These are phyloP conservation scores for Mallotus repandus DNA, from an alignment of 441 rosid genomes.

Conservation along the genomic window DNA sequence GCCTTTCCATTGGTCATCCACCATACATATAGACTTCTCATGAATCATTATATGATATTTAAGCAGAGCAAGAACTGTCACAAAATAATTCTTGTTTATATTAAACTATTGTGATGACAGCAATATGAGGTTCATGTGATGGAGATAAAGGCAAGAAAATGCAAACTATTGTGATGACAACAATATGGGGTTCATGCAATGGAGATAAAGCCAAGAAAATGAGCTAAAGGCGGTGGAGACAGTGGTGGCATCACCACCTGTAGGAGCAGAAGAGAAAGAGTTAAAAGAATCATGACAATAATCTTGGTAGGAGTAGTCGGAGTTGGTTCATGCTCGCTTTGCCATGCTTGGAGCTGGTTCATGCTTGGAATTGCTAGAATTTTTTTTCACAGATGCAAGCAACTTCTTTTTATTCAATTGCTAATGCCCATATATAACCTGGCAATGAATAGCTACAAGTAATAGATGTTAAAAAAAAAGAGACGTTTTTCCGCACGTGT, in stretches of 20 bases:
- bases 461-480: no score
- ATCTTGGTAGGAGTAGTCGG: background rate
- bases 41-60: background rate
- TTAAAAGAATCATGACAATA: conserved; percentile 19
- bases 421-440: no score
- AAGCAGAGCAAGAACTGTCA: background rate
- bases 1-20: background rate
- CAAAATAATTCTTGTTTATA: background rate
- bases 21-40: background rate
- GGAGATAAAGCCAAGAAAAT: background rate
- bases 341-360: no score
- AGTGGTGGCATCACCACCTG: conserved; percentile 39
- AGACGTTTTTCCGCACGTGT: no score
- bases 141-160: conserved; percentile 32
- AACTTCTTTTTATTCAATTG: no score
- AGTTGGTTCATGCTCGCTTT: no score
- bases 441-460: no score
- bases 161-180: conserved; percentile 31
- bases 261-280: conserved; percentile 26
- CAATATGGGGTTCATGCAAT: conserved; percentile 3
- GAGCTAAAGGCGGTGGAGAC: conserved; percentile 33
- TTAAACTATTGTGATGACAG: conserved; percentile 14
- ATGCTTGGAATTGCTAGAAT: no score
- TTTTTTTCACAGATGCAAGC: no score
- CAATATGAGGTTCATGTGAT: conserved; percentile 7